Base-by-base conservation (phyloP, 2,329 filamentous ascomycete genomes). In the Cyclaneusma minus region DNA sequence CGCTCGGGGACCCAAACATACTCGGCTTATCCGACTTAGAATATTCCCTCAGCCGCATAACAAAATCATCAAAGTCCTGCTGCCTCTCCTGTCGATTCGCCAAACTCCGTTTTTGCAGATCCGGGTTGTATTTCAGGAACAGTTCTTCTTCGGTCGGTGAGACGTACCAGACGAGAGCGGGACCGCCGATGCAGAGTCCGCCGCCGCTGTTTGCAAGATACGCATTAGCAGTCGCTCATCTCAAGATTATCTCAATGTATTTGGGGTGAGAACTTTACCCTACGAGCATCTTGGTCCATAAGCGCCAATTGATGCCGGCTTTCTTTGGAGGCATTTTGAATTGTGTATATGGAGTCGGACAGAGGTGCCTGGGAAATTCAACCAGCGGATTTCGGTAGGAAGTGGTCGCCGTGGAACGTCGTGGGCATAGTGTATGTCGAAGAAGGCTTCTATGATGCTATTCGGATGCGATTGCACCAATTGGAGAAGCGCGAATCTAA, bases 21-120 rank as follows among this genome's bases (percentile, higher is more conserved):
- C 84, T 92, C 22, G 81, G 81, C 56, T 87, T 93, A 47, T 92
- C 77, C 9, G 78, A 89, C 57, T 85, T 91, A 14, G 82, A 80
- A 50, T 85, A 82, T 42, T 87, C 70, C 62, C 92, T 94, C 47
- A 98, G 54, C 41, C 75, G 72, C 25, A 47, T 65, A 15, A 94
- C 79, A 45, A 93, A 95, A 29, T 84, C 68, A 46, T 94, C 80
- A 42, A 93, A 93, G 32, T 94, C 84, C 51, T 85, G 66, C 45
- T 89, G 71, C 33, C 68, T 68, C 48, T 78, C 70, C 31, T 76
- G 63, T 11, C 83, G 68, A 31, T 74, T 68, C 51, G 85, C 84
- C n/a, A 92, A 58, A 35, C 80, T 84, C 45, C 79, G 70, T 51
- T 81, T 80, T 48, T 89, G 80, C n/a, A 98, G 66, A 17, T 95